A percentile compares a stretch with the other conserved stretches of the same genome.
These are phyloP conservation scores for Hymenoscyphus salicellus DNA, from an alignment of 2,329 filamentous ascomycete genomes.

Conservation along the genomic window DNA sequence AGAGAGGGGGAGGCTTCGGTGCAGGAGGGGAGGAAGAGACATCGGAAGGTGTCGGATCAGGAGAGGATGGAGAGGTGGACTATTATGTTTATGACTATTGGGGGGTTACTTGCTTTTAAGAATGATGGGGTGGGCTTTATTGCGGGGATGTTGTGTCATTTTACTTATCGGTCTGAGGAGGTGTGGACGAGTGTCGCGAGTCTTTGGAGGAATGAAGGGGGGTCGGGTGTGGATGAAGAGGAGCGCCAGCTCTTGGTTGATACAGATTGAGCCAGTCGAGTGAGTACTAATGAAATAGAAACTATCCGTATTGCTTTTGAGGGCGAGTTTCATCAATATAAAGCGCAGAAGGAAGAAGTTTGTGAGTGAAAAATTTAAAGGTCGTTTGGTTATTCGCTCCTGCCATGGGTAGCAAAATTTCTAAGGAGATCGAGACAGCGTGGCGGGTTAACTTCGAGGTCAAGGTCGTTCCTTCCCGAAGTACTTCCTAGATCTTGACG, in stretches of 20 bases:
- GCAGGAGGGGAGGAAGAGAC: slow-evolving; percentile 38
- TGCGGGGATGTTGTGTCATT: slow-evolving; percentile 77
- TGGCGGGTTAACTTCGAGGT: no score
- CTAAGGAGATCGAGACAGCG: no score
- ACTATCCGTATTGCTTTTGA: no score
- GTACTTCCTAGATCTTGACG: no score
- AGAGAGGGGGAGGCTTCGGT: slow-evolving; percentile 32
- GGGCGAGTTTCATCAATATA: not conserved
- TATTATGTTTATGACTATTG: slow-evolving; percentile 86
- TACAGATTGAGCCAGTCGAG: not conserved
- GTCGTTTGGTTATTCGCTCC: no score
- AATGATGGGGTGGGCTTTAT: slow-evolving; percentile 88
- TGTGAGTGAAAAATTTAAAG: no score
- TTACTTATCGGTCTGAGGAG: slow-evolving; percentile 49
- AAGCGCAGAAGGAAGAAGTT: no score
- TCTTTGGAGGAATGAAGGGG: not conserved
- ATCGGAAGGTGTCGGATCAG: slow-evolving; percentile 57
- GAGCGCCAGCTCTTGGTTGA: not conserved
- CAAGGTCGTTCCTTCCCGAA: no score
- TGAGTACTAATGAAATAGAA: not conserved
- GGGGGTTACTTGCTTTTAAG: slow-evolving; percentile 76
- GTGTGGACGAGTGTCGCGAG: not conserved
- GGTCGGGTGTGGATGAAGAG: not conserved
- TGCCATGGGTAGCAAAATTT: no score
- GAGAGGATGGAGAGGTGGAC: slow-evolving; percentile 77